These are phyloP conservation scores for Pestalotiopsis sp. DNA, from an alignment of 2,329 filamentous ascomycete genomes.

Conservation along the genomic window DNA sequence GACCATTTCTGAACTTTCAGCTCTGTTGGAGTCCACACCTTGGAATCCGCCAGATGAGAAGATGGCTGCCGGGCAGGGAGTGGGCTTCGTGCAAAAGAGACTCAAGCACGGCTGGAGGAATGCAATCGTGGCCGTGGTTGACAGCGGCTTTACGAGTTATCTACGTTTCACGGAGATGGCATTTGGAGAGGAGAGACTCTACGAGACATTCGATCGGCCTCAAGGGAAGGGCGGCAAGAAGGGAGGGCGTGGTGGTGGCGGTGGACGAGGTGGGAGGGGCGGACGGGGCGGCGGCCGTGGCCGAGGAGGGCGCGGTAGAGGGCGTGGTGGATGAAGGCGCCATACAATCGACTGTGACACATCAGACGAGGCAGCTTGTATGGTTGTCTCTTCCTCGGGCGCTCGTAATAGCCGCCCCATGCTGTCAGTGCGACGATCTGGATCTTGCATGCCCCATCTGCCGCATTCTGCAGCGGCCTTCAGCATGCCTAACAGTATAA, in stretches of 20 bases:
- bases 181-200: slow-evolving; percentile 76
- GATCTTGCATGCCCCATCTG: too few relatives aligned
- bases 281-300: slow-evolving; percentile 22
- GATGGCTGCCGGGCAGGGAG: slow-evolving; percentile 39
- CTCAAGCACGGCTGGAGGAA: slow-evolving; percentile 85
- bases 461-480: too few relatives aligned
- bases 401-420: too few relatives aligned
- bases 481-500: too few relatives aligned
- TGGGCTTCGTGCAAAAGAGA: slow-evolving; percentile 64
- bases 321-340: not conserved
- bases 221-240: slow-evolving; percentile 28
- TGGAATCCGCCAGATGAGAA: slow-evolving; percentile 60
- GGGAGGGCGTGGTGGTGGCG: slow-evolving; percentile 10
- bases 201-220: slow-evolving; percentile 54
- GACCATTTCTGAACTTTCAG: slow-evolving; percentile 69
- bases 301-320: slow-evolving; percentile 19
- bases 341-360: not conserved
- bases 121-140: slow-evolving; percentile 84
- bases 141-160: slow-evolving; percentile 88
- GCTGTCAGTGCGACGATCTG: too few relatives aligned
- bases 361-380: not conserved
- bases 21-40: slow-evolving; percentile 74
- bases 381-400: too few relatives aligned
- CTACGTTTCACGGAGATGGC: slow-evolving; percentile 78
- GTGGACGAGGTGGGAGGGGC: slow-evolving; percentile 19